Base-by-base conservation (phyloP, 73 alveolate species). In the Urostyla sp. region DNA sequence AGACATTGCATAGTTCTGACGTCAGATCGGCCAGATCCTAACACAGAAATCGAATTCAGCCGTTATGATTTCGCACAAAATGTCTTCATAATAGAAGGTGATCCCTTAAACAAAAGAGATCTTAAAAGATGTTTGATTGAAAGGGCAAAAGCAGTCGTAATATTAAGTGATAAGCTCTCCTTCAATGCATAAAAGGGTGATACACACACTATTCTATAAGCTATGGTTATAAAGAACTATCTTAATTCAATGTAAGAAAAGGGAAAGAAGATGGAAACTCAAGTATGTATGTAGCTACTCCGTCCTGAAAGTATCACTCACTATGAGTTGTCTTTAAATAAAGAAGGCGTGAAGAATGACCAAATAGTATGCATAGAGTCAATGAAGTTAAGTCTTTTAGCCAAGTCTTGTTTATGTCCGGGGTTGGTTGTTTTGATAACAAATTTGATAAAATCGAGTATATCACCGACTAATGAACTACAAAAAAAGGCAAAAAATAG, bases 241-340 rank as follows among this genome's bases (percentile, higher is more conserved):
- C 84, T 92, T 69, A 55, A 78, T 32, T 53, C 59, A 54, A 74
- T 38, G 75, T 69, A 50, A 67, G 88, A 58, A 84, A 72, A 82
- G 50, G 67, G 53, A 40, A 52, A 23, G 77, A 58, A 53, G 52
- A 73, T 67, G 31, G 43, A 87, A 51, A 67, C 90, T 74, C 55
- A 67, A 61, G 87, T 96, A 38, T 90, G 97, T 43, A 91, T 94
- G 88, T 92, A 96, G 92, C 89, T 96, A 38, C 76, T 96, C 34
- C 89, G 92, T 46, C 97, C 98, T 15, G 99, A 96, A 75, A 91
- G 98, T 60, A 96, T 92, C 48, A 95, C 94, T 54, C 99, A 96
- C 63, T 96, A 94, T 72, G 96, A 93, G 72, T 86, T 94, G 28
- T 91, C 98, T 15, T 52, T 91, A n/a, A 78, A 90, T 10, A 85